These are phyloP conservation scores for Microcera coccophila DNA, from an alignment of 2,329 filamentous ascomycete genomes.

Conservation along the genomic window DNA sequence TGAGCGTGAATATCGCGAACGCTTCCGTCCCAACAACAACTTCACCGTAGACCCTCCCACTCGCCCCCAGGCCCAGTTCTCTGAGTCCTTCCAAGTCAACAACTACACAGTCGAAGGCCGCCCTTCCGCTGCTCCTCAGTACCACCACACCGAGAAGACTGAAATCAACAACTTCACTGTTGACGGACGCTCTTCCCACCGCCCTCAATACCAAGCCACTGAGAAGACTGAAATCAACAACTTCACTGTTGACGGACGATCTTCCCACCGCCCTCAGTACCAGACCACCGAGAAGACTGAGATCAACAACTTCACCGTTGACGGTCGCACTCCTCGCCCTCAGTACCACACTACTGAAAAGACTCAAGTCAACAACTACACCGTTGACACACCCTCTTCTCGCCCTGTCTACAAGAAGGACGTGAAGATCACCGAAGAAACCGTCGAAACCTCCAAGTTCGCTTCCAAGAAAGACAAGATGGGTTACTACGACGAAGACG, in stretches of 20 bases:
- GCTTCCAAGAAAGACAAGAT: conserved; percentile 51
- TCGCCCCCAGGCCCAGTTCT: conserved; percentile 31
- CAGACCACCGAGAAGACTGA: conserved; percentile 12
- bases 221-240: conserved; percentile 12
- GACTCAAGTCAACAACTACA: conserved; percentile 33
- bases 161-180: conserved; percentile 15
- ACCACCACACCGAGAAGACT: conserved; percentile 21
- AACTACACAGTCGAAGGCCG: conserved; percentile 17
- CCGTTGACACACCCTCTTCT: conserved; percentile 38
- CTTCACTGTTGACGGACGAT: conserved; percentile 12
- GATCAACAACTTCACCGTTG: conserved; percentile 25
- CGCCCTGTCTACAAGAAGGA: conserved; percentile 52
- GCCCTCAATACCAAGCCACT: conserved; percentile 7
- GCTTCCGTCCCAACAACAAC: conserved; percentile 50
- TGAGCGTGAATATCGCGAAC: conserved; percentile 64
- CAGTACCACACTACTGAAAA: conserved; percentile 24
- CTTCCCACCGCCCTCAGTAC: conserved; percentile 9
- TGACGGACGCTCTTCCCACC: conserved; percentile 7
- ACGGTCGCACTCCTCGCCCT: conserved; percentile 4
- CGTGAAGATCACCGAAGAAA: conserved; percentile 61
- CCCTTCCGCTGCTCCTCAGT: conserved; percentile 12
- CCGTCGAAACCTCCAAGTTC: conserved; percentile 53
- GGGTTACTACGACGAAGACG: conserved; percentile 63
- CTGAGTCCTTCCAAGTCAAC: conserved; percentile 20
- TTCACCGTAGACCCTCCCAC: conserved; percentile 32